Percentiles rank a stretch among this genome's conserved stretches.
Evolutionary conservation across 1,284 basidiomycete species (phyloP).

Genomic region (Ustilago loliicola): DNA sequence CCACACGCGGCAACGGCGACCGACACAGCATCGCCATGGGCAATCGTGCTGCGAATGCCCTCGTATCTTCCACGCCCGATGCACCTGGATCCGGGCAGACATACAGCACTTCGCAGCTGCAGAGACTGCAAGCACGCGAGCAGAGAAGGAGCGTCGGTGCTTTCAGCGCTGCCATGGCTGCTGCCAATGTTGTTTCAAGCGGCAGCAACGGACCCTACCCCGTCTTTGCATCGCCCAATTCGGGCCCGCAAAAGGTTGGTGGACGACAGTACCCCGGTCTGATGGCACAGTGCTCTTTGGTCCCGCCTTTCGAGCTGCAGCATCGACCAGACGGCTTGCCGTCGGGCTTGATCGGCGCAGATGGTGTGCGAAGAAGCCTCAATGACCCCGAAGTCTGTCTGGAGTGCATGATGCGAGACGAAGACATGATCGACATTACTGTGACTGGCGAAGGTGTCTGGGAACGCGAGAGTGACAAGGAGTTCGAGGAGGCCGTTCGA

Average conservation of each 20-base stretch:
- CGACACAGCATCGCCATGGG: constrained; percentile 21
- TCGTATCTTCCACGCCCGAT: constrained; percentile 10
- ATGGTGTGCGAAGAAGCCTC: constrained; percentile 61
- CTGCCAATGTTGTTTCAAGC: constrained; percentile 52
- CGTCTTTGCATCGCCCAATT: constrained; percentile 49
- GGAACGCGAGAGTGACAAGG: constrained; percentile 88
- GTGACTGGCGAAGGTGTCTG: constrained; percentile 88
- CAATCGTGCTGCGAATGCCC: constrained; percentile 20
- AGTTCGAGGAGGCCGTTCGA: constrained; percentile 82
- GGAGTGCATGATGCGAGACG: constrained; percentile 98
- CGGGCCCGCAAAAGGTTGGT: constrained; percentile 35
- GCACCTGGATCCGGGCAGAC: constrained; percentile 20
- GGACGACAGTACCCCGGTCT: constrained; percentile 63
- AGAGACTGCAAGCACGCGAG: constrained; percentile 57
- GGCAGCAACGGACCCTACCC: constrained; percentile 66
- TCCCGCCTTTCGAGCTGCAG: constrained; percentile 69
- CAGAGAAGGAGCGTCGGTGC: constrained; percentile 62
- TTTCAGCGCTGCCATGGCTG: constrained; percentile 61
- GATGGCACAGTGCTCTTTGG: constrained; percentile 65
- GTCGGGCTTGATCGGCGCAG: constrained; percentile 60
- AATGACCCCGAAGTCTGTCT: constrained; percentile 83
- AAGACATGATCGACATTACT: constrained; percentile 96
- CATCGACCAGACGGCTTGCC: constrained; percentile 66
- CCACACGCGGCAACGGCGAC: constrained; percentile 18
- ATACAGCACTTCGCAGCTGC: constrained; percentile 64